Base-by-base conservation (phyloP, 805 yeast species). In the Lachancea lanzarotensis region DNA sequence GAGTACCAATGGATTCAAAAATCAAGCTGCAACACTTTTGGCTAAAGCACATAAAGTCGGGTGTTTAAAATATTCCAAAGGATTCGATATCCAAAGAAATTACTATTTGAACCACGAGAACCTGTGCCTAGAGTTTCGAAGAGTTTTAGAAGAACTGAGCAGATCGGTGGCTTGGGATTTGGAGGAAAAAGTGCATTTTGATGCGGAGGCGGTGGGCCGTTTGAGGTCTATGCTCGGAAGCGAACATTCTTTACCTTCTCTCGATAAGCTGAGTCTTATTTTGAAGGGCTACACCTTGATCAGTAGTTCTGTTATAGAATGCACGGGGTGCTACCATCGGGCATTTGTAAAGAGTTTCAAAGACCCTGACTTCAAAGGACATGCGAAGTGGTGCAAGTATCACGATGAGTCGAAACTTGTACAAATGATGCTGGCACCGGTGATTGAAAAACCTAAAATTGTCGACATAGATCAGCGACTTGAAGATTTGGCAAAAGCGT, bases 381-480 rank as follows among this genome's bases (percentile, higher is more conserved):
- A 56, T 41, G 49, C 50, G 6, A 27, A 26, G 4, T 56, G 60
- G 60, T 54, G 60, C 42, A 49, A 48, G 20, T 55, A 53, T 37
- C 43, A 40, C 35, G 49, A 56, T 16, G 38, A 31, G 19, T 26
- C 35, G 16, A 18, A 19, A 15, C 36, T 42, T 13, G 27, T 13
- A 12, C 19, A 42, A 9, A 29, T 42, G 36, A 20, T 42, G 30
- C 34, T 18, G 5, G 9, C 12, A 18, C 26, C 18, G 13, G 17
- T 41, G 17, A 7, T 8, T 13, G 31, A 17, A 10, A 36, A 13
- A n/a, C n/a, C n/a, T 3, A 15, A 13, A 15, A 25, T 5, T 15
- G 19, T 8, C 11, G 39, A 25, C 16, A n/a, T 36, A 9, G 18
- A 15, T 13, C 25, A 25, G 19, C 29, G 39, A 9, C 20, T 36